Base-by-base conservation (phyloP, 441 rosid species). In the Gossypium laxum region DNA sequence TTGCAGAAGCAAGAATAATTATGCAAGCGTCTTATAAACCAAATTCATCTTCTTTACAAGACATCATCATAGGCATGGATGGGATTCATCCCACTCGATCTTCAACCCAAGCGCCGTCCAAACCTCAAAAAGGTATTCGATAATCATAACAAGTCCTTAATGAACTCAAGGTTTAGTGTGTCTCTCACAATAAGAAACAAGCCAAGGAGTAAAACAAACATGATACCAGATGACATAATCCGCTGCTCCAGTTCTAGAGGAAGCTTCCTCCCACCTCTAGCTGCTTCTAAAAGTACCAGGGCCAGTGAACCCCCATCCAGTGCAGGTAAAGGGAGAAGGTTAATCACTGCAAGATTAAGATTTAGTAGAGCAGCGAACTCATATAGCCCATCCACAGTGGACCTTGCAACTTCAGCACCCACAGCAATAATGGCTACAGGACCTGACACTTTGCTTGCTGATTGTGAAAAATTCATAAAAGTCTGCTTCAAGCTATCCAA, bases 401-500 rank as follows among this genome's bases (percentile, higher is more conserved):
- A 91, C 84, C 92, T 87, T 12, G 98, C 98, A 14, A 93, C 98
- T 83, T 93, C 96, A 0, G 97, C 97, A 51, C 98, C 98, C 12
- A 93, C 98, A 34, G 97, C 97, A 52, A 93, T 93, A 32, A 93
- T 93, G 1, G 98, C 98, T 1, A 91, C 93, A 0, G 98, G 98
- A 76, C 98, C 98, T 0, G 98, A 86, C 26, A 93, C 91, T 77
- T 90, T 87, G 81, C 96, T 82, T 1, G 98, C 97, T 4, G 95
- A 75, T 74, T 93, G 92, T 0, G 98, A 91, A 80, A 93, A 93
- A 85, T 91, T 93, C 6, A 87, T 61, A 60, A 93, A 86, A 0
- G 93, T 91, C 72, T 93, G 96, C 62, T 85, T 93, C 70, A 93
- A 82, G 77, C 97, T 83, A 71, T 93, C 96, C 67, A 91, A 64